Percentiles rank a stretch among this genome's conserved stretches.
Evolutionary conservation across 2,329 filamentous ascomycete genomes (phyloP).

Genomic region (Penicillium fuscoglaucum): DNA sequence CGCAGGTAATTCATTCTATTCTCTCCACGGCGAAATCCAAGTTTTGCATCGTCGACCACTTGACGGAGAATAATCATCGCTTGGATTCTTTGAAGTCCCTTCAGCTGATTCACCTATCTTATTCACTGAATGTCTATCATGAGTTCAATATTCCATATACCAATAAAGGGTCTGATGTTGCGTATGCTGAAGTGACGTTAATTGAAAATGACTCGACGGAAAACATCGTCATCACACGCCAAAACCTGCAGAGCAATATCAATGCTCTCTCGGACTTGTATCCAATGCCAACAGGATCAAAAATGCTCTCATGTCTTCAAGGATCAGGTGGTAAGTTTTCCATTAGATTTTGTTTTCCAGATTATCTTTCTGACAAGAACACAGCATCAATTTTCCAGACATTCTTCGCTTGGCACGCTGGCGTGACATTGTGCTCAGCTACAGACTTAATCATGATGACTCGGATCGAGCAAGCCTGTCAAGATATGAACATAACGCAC

Average conservation of each 20-base stretch:
- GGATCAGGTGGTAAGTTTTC: constrained; percentile 64
- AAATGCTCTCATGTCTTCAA: constrained; percentile 79
- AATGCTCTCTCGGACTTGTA: constrained; percentile 66
- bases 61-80: neutral
- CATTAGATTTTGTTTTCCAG: neutral
- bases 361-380: constrained; percentile 15
- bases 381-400: constrained; percentile 83
- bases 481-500: constrained; percentile 67
- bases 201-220: constrained; percentile 52
- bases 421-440: constrained; percentile 75
- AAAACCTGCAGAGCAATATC: constrained; percentile 76
- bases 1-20: constrained; percentile 61
- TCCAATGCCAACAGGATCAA: constrained; percentile 54
- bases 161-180: constrained; percentile 50
- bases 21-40: constrained; percentile 59
- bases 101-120: constrained; percentile 16
- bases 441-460: constrained; percentile 72
- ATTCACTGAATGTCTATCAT: constrained; percentile 15
- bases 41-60: constrained; percentile 45
- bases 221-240: constrained; percentile 73
- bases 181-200: constrained; percentile 81
- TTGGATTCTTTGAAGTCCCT: constrained; percentile 12
- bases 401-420: constrained; percentile 77
- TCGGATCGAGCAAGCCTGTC: constrained; percentile 69
- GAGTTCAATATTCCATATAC: constrained; percentile 13